Base-by-base conservation (phyloP, 1,139 yeast genomes). In the Debaryomyces subglobosus region DNA sequence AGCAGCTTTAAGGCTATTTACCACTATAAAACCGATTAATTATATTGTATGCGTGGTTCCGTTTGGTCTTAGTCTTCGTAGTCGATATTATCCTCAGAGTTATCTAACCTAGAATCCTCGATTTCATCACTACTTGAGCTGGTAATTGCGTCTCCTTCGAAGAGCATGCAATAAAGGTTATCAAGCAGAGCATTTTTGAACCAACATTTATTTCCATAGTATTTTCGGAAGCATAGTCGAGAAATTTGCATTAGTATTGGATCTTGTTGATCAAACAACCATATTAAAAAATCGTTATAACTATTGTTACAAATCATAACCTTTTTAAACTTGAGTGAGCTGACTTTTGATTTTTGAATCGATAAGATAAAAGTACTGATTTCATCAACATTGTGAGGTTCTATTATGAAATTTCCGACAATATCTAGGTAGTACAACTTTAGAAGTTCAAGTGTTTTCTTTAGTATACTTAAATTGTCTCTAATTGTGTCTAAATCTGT, bases 261-360 rank as follows among this genome's bases (percentile, higher is more conserved):
- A 16, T 46, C 45, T 2, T 52, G 47, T 24, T 33, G 50, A 6
- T 56, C 57, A 18, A 45, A 43, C 21, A 63, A 47, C 70, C 70
- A 67, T 1, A 45, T 18, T 44, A 64, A 44, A 46, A 62, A 60
- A 9, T 55, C 58, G 16, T 58, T 53, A 24, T 61, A 51, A 8
- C 62, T 8, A 23, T 16, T n/a, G 45, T 43, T 15, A 34, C 41
- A 25, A 13, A 16, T 4, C 13, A 13, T 2, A 12, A 27, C 5
- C 5, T 37, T 8, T 16, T 43, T 37, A 18, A 16, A 5, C 13
- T 39, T 34, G 15, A 15, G 20, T 18, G 25, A 5, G 21, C 9
- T 30, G 12, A 20, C 21, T 8, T 18, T 30, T 5, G 35, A 16
- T 8, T 32, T 23, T 23, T 27, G 35, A 7, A 40, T 21, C 12